Conservation (phyloP, 176 grass and related monocot species). For the Triticum monococcum region DNA sequence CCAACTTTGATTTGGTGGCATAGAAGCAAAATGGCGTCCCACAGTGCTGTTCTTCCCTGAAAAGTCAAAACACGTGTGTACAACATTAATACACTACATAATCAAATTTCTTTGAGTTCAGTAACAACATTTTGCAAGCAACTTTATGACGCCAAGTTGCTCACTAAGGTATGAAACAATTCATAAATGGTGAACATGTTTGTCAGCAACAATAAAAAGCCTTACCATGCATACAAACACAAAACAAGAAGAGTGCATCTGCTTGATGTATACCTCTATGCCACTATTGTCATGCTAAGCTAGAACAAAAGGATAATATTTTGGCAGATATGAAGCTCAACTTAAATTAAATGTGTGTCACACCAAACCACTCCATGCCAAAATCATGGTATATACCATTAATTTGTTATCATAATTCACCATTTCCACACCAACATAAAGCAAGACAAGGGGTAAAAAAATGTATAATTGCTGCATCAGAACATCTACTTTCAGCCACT, state of each 20-base stretch:
- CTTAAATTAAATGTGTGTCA: neutral
- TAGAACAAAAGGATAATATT: neutral
- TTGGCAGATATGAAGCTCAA: conserved; percentile 11
- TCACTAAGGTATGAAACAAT: neutral
- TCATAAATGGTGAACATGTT: neutral
- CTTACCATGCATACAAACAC: neutral
- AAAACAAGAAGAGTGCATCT: neutral
- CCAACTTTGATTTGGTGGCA: conserved; percentile 80
- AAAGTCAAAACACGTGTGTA: conserved; percentile 18
- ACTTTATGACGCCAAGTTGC: neutral
- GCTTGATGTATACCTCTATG: neutral
- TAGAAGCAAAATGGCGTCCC: conserved; percentile 94
- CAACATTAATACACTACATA: neutral
- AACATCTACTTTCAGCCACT: neutral
- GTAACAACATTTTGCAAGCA: neutral
- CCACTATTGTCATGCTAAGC: neutral
- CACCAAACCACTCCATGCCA: neutral
- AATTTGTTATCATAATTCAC: neutral
- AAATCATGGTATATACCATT: neutral
- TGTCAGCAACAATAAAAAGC: neutral
- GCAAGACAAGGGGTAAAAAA: neutral
- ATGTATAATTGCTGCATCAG: neutral
- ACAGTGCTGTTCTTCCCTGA: conserved; percentile 94
- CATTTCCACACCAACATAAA: neutral
- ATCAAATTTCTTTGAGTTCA: neutral